Evolutionary conservation across 345 rosid species (phyloP), one percentile per base, ranked within the genome.

Genomic region (Acer campestre): DNA sequence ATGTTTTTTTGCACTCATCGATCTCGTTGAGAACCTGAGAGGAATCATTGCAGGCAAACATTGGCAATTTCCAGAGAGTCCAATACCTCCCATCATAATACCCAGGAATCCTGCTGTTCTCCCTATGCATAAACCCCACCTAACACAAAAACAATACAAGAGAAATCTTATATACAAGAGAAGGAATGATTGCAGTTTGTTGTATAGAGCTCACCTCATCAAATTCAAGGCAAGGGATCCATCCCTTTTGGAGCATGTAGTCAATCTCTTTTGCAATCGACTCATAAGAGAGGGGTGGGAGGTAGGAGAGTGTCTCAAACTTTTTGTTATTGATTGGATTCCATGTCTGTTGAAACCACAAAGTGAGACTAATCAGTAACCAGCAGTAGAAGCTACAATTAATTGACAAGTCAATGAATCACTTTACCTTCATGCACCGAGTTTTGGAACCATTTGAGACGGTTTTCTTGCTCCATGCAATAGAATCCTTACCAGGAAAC

Each of bases 11-110:
- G 87, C 88, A 88, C 44, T 88, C 88, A 0, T 77, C 12, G 63
- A 92, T 85, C 78, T 90, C 94, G 13, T 81, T 63, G 0, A 89
- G 77, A 48, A 90, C 90, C 51, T 89, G 90, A n/a, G 90, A 68
- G 0, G 94, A 61, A 44, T 90, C 92, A 9, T 67, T 88, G 92
- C 94, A 90, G 1, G 94, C 92, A 67, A 92, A 92, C 92, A 92
- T 88, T 10, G 94, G 96, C 71, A 92, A 86, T 81, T 90, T 90
- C 96, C 96, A 92, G 12, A 90, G 73, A 10, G 96, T 92, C 91
- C 91, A 92, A 61, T 88, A 90, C 79, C 97, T 85, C 59, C 94
- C 88, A 59, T 90, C 94, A 61, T 90, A 92, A 80, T 90, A 92
- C 11, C 97, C 93, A 1, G 94, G 92, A 62, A 87, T 86, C 61